Conservation (phyloP, 257 asterid species). For the Prunella vulgaris region DNA sequence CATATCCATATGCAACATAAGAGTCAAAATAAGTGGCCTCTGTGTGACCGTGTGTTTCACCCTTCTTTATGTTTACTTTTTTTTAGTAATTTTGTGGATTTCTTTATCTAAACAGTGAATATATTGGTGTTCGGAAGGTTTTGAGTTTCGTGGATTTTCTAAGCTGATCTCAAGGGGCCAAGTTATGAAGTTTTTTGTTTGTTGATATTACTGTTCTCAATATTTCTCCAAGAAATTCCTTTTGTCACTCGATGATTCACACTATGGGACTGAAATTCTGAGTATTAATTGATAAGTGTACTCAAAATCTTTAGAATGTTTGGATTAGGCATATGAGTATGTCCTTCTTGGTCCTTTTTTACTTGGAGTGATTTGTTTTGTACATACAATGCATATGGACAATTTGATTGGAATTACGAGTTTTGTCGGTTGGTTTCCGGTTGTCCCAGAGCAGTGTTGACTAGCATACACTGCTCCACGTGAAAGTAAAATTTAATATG, state of each 20-base stretch:
- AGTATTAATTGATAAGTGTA: neutral
- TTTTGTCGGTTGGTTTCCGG: too few species aligned
- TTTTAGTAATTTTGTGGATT: neutral
- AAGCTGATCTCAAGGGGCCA: neutral
- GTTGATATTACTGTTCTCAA: neutral
- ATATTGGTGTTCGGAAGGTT: neutral
- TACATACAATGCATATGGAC: too few species aligned
- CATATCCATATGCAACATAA: too few species aligned
- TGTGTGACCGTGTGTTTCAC: conserved; percentile 34
- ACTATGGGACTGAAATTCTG: neutral
- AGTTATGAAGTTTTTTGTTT: neutral
- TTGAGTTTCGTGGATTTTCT: neutral
- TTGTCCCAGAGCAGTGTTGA: too few species aligned
- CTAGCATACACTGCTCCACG: too few species aligned
- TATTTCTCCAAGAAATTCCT: neutral
- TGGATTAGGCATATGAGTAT: too few species aligned
- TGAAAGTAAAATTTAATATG: too few species aligned
- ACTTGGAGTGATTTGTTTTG: too few species aligned
- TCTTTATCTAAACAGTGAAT: neutral
- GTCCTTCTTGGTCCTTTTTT: too few species aligned
- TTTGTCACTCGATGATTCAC: neutral
- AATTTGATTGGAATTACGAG: too few species aligned
- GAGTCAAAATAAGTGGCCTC: too few species aligned
- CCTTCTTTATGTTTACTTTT: neutral
- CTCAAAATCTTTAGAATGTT: neutral